Evolutionary conservation across 2,329 filamentous ascomycete species (phyloP), one percentile per base, ranked within the genome.

Genomic region (Gnomoniopsis smithogilvyi): DNA sequence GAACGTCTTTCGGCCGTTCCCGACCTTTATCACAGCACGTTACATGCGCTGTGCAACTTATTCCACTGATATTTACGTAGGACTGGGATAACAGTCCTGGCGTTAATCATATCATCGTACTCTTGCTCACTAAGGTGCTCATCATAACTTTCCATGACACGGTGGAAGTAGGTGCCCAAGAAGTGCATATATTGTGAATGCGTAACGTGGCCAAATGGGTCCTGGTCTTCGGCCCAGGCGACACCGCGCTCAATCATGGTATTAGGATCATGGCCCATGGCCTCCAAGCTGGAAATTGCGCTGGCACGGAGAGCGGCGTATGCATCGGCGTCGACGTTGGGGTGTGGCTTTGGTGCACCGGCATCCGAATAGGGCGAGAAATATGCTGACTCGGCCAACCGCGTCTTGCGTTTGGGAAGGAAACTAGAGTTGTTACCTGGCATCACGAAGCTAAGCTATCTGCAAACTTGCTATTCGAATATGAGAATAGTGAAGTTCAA

Each of bases 161-260:
- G 63, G 30, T 64, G 59, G 58, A 65, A 66, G 50, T 63, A 64
- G 1, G 59, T 51, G n/a, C 65, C 62, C 0, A 68, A 17, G 47
- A 64, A 69, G 21, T 64, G 60, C 63, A 64, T 62, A 54, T 63
- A 69, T 46, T 66, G 62, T 0, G 65, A 63, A 1, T 69, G 64
- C 62, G 64, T 68, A 12, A 69, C 64, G 45, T 69, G 64, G 30
- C 65, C 66, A 36, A 61, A 67, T 1, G 66, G 67, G 49, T 67
- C 67, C 33, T 69, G 66, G 30, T 69, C 58, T 33, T 67, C 63
- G 8, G 66, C 67, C 67, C 66, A 68, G 11, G 65, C 46, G 10
- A 69, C 64, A 6, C 66, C 66, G 3, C 48, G 48, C 24, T 57
- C 48, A 19, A 38, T 21, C 48, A 67, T 65, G 17, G 58, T 64